Evolutionary conservation across 192 early-diverging fungal species (phyloP).

Genomic region (Diversispora epigaea): DNA sequence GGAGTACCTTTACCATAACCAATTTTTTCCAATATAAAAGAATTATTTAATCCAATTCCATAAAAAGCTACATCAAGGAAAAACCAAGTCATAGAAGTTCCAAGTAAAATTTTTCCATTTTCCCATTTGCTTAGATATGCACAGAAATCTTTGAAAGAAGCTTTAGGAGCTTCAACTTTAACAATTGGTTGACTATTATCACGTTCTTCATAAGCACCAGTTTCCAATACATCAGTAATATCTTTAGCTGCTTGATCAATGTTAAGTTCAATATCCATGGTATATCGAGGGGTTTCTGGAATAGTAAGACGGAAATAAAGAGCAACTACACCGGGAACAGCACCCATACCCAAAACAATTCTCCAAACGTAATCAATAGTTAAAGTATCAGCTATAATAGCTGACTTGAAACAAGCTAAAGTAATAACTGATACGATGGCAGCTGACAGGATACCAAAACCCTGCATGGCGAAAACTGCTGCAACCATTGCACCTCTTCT

Average conservation of each 20-base stretch:
- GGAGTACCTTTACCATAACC: constrained; percentile 49
- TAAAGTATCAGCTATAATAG: constrained; percentile 59
- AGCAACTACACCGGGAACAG: constrained; percentile 73
- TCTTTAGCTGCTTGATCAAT: constrained; percentile 47
- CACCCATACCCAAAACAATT: constrained; percentile 75
- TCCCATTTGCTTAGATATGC: constrained; percentile 78
- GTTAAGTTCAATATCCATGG: constrained; percentile 62
- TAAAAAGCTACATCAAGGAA: constrained; percentile 78
- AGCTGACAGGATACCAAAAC: constrained; percentile 82
- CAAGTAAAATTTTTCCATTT: constrained; percentile 78
- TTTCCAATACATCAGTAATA: constrained; percentile 44
- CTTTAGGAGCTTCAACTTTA: constrained; percentile 40
- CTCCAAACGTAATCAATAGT: constrained; percentile 89
- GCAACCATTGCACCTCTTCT: constrained; percentile 83
- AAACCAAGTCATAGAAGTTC: constrained; percentile 77
- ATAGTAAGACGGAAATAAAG: constrained; percentile 84
- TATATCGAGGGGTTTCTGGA: constrained; percentile 80
- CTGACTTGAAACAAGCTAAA: constrained; percentile 65
- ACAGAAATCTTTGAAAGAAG: constrained; percentile 57
- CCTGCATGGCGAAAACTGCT: constrained; percentile 88
- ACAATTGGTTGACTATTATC: constrained; percentile 33
- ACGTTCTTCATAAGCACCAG: constrained; percentile 48
- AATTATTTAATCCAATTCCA: constrained; percentile 80
- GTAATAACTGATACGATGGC: constrained; percentile 68
- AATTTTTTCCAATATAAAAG: constrained; percentile 70